These are phyloP conservation scores for Tolypocladium amazonense DNA, from an alignment of 2,329 filamentous ascomycete genomes.

Conservation along the genomic window DNA sequence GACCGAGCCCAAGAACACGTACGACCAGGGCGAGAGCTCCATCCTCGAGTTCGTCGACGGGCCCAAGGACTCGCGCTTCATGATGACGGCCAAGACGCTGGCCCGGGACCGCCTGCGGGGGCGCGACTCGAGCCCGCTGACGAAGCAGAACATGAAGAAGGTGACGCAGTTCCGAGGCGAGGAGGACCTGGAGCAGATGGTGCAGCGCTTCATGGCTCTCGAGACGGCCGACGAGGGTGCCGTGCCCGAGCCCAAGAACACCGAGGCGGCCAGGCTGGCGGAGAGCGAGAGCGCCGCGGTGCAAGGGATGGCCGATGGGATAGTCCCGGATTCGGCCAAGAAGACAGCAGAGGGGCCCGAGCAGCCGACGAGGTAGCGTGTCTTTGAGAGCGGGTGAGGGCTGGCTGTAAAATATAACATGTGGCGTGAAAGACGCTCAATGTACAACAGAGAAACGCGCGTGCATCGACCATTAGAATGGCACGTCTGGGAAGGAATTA, in stretches of 20 bases:
- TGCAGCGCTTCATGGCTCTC: conserved; percentile 28
- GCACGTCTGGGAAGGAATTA: neutral
- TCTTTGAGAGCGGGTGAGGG: neutral
- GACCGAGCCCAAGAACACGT: conserved; percentile 74
- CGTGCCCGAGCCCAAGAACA: conserved; percentile 4
- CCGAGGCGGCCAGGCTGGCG: conserved; percentile 11
- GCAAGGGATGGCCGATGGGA: conserved; percentile 18
- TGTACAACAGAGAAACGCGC: conserved; percentile 4
- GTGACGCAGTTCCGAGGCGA: conserved; percentile 70
- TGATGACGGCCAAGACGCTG: conserved; percentile 79
- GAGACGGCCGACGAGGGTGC: conserved; percentile 7
- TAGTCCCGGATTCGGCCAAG: conserved; percentile 15
- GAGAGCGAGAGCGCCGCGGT: conserved; percentile 20
- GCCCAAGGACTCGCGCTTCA: conserved; percentile 86
- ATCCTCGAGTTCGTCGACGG: conserved; percentile 95
- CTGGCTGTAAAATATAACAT: neutral
- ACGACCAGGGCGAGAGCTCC: conserved; percentile 78
- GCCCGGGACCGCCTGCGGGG: conserved; percentile 50
- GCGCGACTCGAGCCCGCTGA: conserved; percentile 56
- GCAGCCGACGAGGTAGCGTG: conserved; percentile 2
- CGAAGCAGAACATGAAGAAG: conserved; percentile 69
- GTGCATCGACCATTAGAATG: conserved; percentile 3
- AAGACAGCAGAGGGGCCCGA: conserved; percentile 2
- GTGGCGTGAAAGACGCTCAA: neutral
- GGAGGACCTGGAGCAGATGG: conserved; percentile 56